Evolutionary conservation across 1,284 basidiomycete genomes (phyloP), one percentile per base, ranked within the genome.

Genomic region (Tilletiopsis washingtonensis): DNA sequence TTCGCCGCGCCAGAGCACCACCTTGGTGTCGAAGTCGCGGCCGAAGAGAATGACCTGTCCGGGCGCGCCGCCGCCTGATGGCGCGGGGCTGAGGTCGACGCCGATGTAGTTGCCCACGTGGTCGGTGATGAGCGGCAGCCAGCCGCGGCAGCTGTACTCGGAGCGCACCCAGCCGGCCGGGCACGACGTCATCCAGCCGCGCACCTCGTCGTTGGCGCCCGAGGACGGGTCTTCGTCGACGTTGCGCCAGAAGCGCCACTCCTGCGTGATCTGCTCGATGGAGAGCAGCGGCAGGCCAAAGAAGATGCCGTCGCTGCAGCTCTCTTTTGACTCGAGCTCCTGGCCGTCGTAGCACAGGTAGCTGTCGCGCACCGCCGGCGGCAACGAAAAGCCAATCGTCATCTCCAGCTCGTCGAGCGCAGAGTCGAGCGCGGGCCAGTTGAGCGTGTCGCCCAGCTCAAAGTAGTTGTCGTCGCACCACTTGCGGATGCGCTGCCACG

Each of bases 11-110:
- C 71, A 75, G 45, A 97, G 78, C 27, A 97, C 93, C 37, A 96
- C 88, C 74, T 98, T 98, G 21, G 90, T 88, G 74, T 98, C 93
- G 75, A 98, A 96, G 72, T 98, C 93, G 46, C 93, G 81, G 12
- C 93, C 93, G 74, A 97, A 98, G 43, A 97, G 84, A 57, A 98
- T 97, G 45, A 96, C 91, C 74, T 98, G 93, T 3, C 93, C 94
- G 44, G 82, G 78, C 2, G 81, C 74, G 42, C 91, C 93, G 32
- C 60, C 56, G 24, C 65, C 62, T 19, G 51, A 49, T 1, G 67
- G 63, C n/a, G 71, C 73, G 4, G 93, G 93, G 74, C 85, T 89
- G 54, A 98, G 80, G 74, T 99, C 93, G 43, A 99, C 81, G 46
- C 93, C 93, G 56, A 97, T 81, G 73, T 99, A 99, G 76, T 99